These are phyloP conservation scores for Oryza coarctata DNA, from an alignment of 176 grass and related monocot genomes.

Conservation along the genomic window DNA sequence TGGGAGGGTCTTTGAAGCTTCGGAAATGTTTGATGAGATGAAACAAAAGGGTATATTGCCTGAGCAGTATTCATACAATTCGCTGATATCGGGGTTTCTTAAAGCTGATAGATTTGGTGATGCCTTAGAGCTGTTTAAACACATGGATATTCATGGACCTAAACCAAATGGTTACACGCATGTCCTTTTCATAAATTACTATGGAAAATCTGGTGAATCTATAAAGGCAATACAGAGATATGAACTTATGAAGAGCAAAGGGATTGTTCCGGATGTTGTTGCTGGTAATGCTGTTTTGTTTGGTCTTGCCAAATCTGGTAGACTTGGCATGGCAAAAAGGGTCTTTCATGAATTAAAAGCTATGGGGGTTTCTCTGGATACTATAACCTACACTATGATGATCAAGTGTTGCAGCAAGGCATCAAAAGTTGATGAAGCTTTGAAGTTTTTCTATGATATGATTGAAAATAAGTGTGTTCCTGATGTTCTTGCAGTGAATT, in stretches of 20 bases:
- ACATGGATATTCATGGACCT: constrained; percentile 72
- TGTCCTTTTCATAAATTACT: constrained; percentile 91
- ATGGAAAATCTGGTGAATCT: constrained; percentile 74
- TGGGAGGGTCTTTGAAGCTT: constrained; percentile 72
- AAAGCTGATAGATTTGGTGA: constrained; percentile 52
- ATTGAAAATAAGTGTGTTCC: constrained; percentile 61
- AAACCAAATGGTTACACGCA: constrained; percentile 74
- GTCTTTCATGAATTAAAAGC: constrained; percentile 70
- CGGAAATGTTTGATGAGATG: constrained; percentile 60
- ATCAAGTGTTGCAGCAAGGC: constrained; percentile 92
- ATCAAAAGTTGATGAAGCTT: constrained; percentile 65
- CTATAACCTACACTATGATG: constrained; percentile 96
- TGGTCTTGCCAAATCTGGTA: constrained; percentile 82
- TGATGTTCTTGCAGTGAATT: constrained; percentile 75
- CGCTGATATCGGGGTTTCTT: constrained; percentile 75
- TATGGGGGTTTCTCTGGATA: constrained; percentile 72
- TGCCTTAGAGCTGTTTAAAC: constrained; percentile 64
- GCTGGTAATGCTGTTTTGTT: constrained; percentile 82
- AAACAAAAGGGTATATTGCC: constrained; percentile 56
- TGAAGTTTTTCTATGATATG: constrained; percentile 85
- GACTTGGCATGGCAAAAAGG: constrained; percentile 72
- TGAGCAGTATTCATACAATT: constrained; percentile 85
- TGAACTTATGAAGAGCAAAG: constrained; percentile 78
- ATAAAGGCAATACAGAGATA: constrained; percentile 66
- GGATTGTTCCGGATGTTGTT: constrained; percentile 71